Conservation (phyloP, 768 basidiomycete species). For the Leccinum obscurum region DNA sequence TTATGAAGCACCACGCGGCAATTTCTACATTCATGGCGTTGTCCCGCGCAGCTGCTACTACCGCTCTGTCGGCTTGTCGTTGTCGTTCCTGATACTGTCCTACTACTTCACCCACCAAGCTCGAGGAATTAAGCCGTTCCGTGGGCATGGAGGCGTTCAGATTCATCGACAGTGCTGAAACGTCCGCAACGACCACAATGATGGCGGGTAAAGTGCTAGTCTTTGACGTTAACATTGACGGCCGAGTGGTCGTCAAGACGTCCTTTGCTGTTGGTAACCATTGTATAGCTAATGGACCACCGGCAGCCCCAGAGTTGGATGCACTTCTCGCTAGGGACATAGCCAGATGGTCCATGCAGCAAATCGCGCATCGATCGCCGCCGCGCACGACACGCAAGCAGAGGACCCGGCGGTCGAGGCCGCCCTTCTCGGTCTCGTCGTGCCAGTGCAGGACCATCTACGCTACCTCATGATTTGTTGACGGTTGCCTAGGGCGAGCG, state of each 20-base stretch:
- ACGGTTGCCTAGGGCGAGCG: constrained; percentile 55
- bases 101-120: too few relatives aligned
- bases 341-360: constrained; percentile 55
- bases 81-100: constrained; percentile 20
- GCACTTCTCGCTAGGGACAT: constrained; percentile 59
- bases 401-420: constrained; percentile 53
- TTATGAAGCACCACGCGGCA: constrained; percentile 63
- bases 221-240: constrained; percentile 66
- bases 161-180: constrained; percentile 60
- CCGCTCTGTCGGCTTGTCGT: constrained; percentile 19
- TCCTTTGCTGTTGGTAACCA: constrained; percentile 60
- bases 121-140: too few relatives aligned
- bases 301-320: constrained; percentile 50
- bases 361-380: constrained; percentile 23
- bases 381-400: constrained; percentile 33
- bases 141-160: too few relatives aligned
- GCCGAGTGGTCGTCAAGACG: constrained; percentile 58
- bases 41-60: constrained; percentile 22
- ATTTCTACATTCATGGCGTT: constrained; percentile 28
- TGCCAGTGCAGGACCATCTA: constrained; percentile 49
- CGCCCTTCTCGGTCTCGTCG: constrained; percentile 44
- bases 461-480: constrained; percentile 66
- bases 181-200: constrained; percentile 48
- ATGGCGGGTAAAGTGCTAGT: constrained; percentile 82
- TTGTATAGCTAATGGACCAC: constrained; percentile 43